Evolutionary conservation across 306 rosid genomes (phyloP).

Genomic region (Medicago ruthenica): DNA sequence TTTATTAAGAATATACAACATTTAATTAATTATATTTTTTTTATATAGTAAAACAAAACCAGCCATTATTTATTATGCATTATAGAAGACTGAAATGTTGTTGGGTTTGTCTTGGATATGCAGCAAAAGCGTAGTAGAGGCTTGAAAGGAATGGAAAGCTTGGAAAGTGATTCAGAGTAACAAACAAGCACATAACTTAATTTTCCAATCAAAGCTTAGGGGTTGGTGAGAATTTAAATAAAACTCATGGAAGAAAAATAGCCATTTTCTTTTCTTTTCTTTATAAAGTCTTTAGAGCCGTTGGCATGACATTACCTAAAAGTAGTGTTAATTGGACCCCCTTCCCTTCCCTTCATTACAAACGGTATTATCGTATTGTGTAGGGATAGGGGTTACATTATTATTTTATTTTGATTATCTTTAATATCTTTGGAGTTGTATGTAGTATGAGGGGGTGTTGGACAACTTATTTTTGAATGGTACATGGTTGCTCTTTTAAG

Average conservation of each 20-base stretch:
- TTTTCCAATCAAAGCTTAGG: conserved; percentile 31
- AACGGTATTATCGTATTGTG: conserved; percentile 1
- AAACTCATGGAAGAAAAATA: conserved; percentile 13
- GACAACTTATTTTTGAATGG: neutral
- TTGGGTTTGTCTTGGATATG: conserved; percentile 40
- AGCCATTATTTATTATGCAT: neutral
- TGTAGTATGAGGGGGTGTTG: neutral
- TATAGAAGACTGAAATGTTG: conserved; percentile 20
- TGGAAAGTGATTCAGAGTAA: conserved; percentile 46
- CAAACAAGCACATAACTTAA: conserved; percentile 35
- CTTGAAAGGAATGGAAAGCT: conserved; percentile 68
- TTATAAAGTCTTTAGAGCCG: conserved; percentile 24
- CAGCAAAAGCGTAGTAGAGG: conserved; percentile 81
- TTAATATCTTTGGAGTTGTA: neutral
- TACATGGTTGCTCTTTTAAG: neutral
- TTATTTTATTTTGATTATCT: neutral
- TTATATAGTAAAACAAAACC: conserved; percentile 15
- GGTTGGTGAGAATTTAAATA: conserved; percentile 28
- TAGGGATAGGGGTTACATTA: conserved; percentile 5
- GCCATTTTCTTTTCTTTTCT: neutral
- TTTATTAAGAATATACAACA: neutral
- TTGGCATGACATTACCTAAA: conserved; percentile 33
- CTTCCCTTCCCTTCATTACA: neutral
- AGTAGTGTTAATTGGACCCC: neutral
- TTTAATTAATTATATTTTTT: conserved; percentile 3